Conservation (phyloP, 2,329 filamentous ascomycete species). For the Monilinia fructicola region DNA sequence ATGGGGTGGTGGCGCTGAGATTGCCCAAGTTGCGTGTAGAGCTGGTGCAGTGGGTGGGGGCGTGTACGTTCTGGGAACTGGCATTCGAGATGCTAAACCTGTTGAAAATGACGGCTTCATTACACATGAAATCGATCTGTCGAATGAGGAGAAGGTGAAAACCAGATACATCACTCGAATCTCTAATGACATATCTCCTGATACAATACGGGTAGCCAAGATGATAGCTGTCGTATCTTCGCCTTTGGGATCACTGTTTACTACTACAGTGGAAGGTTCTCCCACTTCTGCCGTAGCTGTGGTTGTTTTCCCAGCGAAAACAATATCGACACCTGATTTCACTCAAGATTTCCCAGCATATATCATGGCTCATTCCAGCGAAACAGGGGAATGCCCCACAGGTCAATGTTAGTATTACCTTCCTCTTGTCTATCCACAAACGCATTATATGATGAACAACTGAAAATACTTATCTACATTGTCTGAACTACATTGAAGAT, state of each 20-base stretch:
- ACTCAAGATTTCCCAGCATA: conserved; percentile 52
- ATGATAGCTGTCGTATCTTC: conserved; percentile 70
- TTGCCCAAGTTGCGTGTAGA: conserved; percentile 87
- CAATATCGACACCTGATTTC: conserved; percentile 43
- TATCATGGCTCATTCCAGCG: conserved; percentile 75
- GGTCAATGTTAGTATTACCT: conserved; percentile 77
- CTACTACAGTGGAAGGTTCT: conserved; percentile 68
- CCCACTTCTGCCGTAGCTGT: conserved; percentile 73
- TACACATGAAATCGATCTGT: conserved; percentile 44
- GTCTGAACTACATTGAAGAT: conserved; percentile 94
- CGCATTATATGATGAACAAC: conserved; percentile 75
- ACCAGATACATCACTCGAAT: conserved; percentile 54
- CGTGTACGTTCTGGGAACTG: conserved; percentile 81
- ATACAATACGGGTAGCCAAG: conserved; percentile 50
- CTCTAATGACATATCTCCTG: conserved; percentile 25
- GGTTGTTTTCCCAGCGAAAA: conserved; percentile 61
- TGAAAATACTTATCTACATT: conserved; percentile 99
- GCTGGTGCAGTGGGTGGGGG: conserved; percentile 88
- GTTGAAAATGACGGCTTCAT: conserved; percentile 13
- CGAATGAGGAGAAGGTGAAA: conserved; percentile 57
- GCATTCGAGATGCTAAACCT: conserved; percentile 49
- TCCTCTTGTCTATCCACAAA: conserved; percentile 28
- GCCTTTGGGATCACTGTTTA: conserved; percentile 65
- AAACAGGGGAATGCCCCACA: conserved; percentile 85
- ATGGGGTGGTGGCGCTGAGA: conserved; percentile 87